Evolutionary conservation across 2,329 filamentous ascomycete genomes (phyloP).

Genomic region (Fusarium sp.): DNA sequence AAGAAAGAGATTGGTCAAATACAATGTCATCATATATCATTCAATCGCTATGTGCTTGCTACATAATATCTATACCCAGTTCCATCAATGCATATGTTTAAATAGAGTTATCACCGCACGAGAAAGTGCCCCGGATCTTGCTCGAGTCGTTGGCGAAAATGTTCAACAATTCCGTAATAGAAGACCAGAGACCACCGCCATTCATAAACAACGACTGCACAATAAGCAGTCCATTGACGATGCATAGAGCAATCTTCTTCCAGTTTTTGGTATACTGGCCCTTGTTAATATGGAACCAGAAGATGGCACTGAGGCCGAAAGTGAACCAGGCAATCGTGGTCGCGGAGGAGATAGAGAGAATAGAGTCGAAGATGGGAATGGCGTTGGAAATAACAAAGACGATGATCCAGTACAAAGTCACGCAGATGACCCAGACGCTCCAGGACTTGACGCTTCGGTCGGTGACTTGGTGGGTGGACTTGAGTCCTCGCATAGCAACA

Average conservation of each 20-base stretch:
- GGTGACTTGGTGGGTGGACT: conserved; percentile 48
- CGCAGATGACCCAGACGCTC: conserved; percentile 49
- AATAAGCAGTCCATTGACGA: conserved; percentile 47
- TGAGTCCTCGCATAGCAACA: conserved; percentile 47
- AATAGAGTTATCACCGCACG: conserved; percentile 49
- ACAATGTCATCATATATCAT: background rate
- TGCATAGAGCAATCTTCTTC: conserved; percentile 35
- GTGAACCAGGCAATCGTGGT: conserved; percentile 52
- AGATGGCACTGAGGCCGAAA: conserved; percentile 49
- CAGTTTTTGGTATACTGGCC: conserved; percentile 33
- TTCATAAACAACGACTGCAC: conserved; percentile 51
- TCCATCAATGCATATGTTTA: background rate
- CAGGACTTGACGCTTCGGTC: conserved; percentile 49
- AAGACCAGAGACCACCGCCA: conserved; percentile 49
- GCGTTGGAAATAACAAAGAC: conserved; percentile 51
- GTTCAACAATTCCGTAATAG: conserved; percentile 46
- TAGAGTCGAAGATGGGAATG: conserved; percentile 53
- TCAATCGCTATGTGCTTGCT: conserved; percentile 16
- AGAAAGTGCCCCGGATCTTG: conserved; percentile 47
- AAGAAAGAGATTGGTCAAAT: background rate
- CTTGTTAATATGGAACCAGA: conserved; percentile 52
- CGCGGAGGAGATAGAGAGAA: conserved; percentile 50
- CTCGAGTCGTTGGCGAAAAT: conserved; percentile 44
- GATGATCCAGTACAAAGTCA: conserved; percentile 48
- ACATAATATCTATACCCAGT: background rate